phyloP scores from a whole-genome alignment of 208 protist genomes.

The Leishmania amazonensis region DNA sequence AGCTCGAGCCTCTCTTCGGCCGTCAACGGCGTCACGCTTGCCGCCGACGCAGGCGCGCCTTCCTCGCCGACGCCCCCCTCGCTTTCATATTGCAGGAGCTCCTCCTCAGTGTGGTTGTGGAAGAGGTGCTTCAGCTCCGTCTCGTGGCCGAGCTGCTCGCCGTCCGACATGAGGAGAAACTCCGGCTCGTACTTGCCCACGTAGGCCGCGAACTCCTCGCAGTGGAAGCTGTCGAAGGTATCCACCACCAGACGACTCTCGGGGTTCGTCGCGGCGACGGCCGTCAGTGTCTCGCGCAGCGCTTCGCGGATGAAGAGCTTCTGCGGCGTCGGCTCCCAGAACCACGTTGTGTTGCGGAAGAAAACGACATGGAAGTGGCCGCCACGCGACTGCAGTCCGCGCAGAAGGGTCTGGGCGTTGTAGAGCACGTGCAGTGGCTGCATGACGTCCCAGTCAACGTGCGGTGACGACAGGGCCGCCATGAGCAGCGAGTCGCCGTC shows the following conservation, averaged over 20 bases:
- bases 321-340: conserved; percentile 76
- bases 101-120: conserved; percentile 43
- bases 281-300: conserved; percentile 48
- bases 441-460: conserved; percentile 88
- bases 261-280: conserved; percentile 41
- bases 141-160: conserved; percentile 77
- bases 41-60: conserved; percentile 1
- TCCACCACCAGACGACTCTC: conserved; percentile 44
- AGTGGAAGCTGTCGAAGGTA: conserved; percentile 77
- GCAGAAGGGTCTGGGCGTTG: conserved; percentile 83
- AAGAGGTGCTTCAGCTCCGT: conserved; percentile 58
- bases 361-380: conserved; percentile 89
- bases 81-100: conserved; percentile 14
- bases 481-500: conserved; percentile 92
- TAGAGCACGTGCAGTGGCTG: conserved; percentile 89
- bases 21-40: background rate
- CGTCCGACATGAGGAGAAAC: conserved; percentile 90
- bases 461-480: conserved; percentile 67
- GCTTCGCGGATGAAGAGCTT: conserved; percentile 87
- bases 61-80: conserved; percentile 4
- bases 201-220: conserved; percentile 60
- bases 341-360: conserved; percentile 71
- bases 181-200: conserved; percentile 73
- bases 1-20: conserved; percentile 29
- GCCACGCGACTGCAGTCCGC: conserved; percentile 66